A percentile compares a stretch with the other conserved stretches of the same genome.
phyloP scores from a whole-genome alignment of 257 asterid genomes.

The Phtheirospermum japonicum region DNA sequence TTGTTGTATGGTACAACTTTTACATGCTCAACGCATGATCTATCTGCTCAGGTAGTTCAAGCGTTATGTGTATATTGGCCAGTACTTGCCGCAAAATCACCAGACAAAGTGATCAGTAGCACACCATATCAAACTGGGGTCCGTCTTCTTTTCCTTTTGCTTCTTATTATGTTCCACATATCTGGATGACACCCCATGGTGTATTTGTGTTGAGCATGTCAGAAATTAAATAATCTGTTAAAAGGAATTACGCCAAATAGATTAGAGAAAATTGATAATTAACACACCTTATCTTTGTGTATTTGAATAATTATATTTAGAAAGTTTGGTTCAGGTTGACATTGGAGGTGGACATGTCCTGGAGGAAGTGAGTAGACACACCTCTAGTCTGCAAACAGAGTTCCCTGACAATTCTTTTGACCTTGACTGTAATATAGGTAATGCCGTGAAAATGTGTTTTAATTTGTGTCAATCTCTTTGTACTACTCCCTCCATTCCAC shows the following conservation, averaged over 20 bases:
- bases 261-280: background rate
- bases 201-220: background rate
- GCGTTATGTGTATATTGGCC: constrained; percentile 70
- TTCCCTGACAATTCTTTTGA: too few species aligned
- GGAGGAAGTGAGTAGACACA: background rate
- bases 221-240: background rate
- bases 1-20: too few species aligned
- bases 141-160: too few species aligned
- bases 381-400: background rate
- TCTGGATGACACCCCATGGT: background rate
- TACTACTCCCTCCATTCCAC: too few species aligned
- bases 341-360: background rate
- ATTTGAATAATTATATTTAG: background rate
- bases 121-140: constrained; percentile 34
- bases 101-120: constrained; percentile 41
- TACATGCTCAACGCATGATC: too few species aligned
- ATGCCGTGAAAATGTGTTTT: background rate
- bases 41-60: constrained; percentile 57
- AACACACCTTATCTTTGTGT: background rate
- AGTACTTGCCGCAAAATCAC: constrained; percentile 43
- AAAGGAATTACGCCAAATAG: background rate
- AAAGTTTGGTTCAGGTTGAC: background rate
- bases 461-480: background rate
- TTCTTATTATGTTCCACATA: background rate
- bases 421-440: too few species aligned